Conservation (phyloP, 78 protist genomes). For the Pigoraptor vietnamica region DNA sequence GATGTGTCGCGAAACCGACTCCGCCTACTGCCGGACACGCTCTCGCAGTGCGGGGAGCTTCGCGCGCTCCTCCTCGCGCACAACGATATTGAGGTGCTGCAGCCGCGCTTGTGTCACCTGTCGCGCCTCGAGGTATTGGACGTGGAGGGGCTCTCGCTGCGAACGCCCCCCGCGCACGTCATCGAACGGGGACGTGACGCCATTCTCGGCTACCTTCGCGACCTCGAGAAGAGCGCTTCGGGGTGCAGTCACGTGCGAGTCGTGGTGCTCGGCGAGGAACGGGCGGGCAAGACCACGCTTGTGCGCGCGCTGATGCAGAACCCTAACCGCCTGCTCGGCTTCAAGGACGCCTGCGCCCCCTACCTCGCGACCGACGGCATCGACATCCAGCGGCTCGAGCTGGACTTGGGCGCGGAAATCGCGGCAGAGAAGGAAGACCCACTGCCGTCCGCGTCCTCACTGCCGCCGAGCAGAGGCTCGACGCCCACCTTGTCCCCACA, state of each 20-base stretch:
- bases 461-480: too few relatives aligned
- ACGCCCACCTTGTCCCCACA: too few relatives aligned
- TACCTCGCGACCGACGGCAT: neutral
- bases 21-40: neutral
- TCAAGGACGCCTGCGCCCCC: neutral
- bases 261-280: neutral
- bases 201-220: neutral
- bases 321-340: neutral
- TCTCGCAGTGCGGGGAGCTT: neutral
- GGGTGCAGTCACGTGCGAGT: neutral
- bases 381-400: neutral
- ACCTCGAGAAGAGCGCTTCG: neutral
- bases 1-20: neutral
- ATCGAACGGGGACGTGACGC: neutral
- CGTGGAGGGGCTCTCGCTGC: neutral
- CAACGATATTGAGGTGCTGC: neutral
- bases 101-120: neutral
- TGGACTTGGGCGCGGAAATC: neutral
- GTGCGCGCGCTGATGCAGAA: neutral
- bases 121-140: neutral
- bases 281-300: neutral
- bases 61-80: neutral
- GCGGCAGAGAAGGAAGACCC: neutral
- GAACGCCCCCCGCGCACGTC: neutral
- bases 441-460: neutral